Conservation (phyloP, 2,329 filamentous ascomycete species). For the Fusarium nygamai region DNA sequence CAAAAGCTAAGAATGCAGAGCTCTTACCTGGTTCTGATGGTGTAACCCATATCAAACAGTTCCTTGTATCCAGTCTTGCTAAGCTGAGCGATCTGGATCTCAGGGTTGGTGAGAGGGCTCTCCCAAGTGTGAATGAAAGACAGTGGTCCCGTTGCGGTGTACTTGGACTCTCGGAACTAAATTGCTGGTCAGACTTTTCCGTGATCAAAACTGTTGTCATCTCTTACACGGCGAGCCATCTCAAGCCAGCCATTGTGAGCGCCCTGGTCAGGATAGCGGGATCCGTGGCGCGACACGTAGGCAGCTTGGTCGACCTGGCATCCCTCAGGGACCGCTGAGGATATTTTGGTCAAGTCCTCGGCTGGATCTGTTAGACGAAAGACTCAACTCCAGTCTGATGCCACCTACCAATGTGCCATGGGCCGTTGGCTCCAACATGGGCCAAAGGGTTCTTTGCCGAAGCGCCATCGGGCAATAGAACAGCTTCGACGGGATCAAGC, state of each 20-base stretch:
- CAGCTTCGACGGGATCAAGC: conserved; percentile 42
- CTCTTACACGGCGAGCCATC: conserved; percentile 54
- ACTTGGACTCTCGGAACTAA: conserved; percentile 63
- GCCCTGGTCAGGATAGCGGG: conserved; percentile 68
- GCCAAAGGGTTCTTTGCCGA: conserved; percentile 54
- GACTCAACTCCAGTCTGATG: background rate
- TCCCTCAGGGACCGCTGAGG: conserved; percentile 61
- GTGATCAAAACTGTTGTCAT: fast-evolving
- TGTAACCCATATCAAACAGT: conserved; percentile 64
- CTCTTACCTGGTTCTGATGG: conserved; percentile 55
- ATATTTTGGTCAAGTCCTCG: conserved; percentile 65
- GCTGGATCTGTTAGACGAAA: conserved; percentile 45
- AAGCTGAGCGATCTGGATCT: conserved; percentile 65
- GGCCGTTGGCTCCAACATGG: conserved; percentile 63
- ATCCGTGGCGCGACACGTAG: conserved; percentile 70
- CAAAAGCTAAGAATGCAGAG: fast-evolving
- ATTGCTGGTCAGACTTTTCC: background rate
- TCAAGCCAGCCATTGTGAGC: conserved; percentile 67
- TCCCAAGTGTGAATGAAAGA: conserved; percentile 68
- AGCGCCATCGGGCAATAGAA: conserved; percentile 40
- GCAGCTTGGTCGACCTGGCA: conserved; percentile 70
- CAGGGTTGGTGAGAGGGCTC: conserved; percentile 64
- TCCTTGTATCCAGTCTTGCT: conserved; percentile 73
- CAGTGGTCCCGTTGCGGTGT: conserved; percentile 62
- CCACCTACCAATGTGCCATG: conserved; percentile 59